Percentiles rank a stretch among this genome's conserved stretches.
Conservation (phyloP, 768 basidiomycete species). For the Termitomyces sp. region DNA sequence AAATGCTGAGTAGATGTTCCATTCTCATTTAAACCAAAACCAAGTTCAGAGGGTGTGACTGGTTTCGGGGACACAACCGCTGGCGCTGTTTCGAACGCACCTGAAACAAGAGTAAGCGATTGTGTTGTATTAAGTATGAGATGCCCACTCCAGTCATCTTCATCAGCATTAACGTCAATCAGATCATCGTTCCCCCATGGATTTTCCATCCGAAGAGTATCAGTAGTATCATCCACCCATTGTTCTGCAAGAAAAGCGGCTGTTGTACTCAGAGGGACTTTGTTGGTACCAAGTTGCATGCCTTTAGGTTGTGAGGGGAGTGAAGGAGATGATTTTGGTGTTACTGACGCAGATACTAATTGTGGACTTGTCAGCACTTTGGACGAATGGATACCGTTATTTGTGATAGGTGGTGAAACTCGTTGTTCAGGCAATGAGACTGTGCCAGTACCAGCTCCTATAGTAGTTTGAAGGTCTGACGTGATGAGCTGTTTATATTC, state of each 20-base stretch:
- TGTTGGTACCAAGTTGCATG: conserved; percentile 65
- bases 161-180: conserved; percentile 91
- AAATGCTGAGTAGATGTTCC: background rate
- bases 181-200: conserved; percentile 77
- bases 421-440: conserved; percentile 27
- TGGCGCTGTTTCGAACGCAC: conserved; percentile 66
- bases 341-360: conserved; percentile 2
- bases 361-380: background rate
- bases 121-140: background rate
- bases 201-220: conserved; percentile 35
- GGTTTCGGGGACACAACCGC: conserved; percentile 16
- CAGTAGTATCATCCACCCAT: conserved; percentile 50
- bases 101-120: conserved; percentile 25
- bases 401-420: conserved; percentile 24
- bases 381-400: conserved; percentile 5
- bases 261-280: conserved; percentile 29
- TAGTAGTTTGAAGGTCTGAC: conserved; percentile 67
- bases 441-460: conserved; percentile 29
- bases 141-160: conserved; percentile 90
- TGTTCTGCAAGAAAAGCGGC: conserved; percentile 42
- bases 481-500: conserved; percentile 50
- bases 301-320: conserved; percentile 40
- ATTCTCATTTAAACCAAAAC: background rate
- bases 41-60: background rate
- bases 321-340: conserved; percentile 10